phyloP scores from a whole-genome alignment of 352 stramenopile species.

The Phytophthora multivora region DNA sequence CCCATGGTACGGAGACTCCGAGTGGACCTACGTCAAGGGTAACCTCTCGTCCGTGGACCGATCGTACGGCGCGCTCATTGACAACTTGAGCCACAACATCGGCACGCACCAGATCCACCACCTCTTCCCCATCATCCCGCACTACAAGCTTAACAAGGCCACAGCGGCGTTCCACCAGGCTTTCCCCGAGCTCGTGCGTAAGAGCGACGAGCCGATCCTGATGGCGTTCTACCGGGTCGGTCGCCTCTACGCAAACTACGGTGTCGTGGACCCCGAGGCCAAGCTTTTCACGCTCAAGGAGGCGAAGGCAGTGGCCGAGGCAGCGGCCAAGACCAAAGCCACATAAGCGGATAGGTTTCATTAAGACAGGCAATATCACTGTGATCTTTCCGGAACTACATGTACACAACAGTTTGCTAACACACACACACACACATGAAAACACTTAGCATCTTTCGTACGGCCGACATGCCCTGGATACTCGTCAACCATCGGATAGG shows the following conservation, averaged over 20 bases:
- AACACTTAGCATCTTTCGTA: background rate
- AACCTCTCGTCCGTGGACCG: constrained; percentile 84
- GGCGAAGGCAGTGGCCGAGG: constrained; percentile 36
- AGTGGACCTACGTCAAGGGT: constrained; percentile 87
- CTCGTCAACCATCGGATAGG: background rate
- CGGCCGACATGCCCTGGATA: background rate
- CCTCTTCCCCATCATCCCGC: constrained; percentile 87
- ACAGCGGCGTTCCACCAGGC: constrained; percentile 64
- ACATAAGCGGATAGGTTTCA: constrained; percentile 22
- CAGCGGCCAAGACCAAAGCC: constrained; percentile 39
- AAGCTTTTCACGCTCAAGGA: constrained; percentile 80
- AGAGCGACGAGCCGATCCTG: constrained; percentile 73
- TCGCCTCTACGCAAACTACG: constrained; percentile 71
- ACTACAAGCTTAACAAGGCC: constrained; percentile 80
- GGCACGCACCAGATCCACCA: constrained; percentile 88
- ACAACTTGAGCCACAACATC: constrained; percentile 89
- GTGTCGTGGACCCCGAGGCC: constrained; percentile 63
- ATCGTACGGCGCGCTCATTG: constrained; percentile 76
- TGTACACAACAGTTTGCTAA: no score
- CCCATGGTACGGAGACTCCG: constrained; percentile 81
- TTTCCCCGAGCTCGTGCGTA: constrained; percentile 78
- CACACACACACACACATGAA: no score
- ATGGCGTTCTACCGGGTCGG: constrained; percentile 64
- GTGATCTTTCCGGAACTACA: constrained; percentile 14
- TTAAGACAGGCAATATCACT: constrained; percentile 28